Conservation (phyloP, 257 asterid species). For the Fraxinus pennsylvanica region DNA sequence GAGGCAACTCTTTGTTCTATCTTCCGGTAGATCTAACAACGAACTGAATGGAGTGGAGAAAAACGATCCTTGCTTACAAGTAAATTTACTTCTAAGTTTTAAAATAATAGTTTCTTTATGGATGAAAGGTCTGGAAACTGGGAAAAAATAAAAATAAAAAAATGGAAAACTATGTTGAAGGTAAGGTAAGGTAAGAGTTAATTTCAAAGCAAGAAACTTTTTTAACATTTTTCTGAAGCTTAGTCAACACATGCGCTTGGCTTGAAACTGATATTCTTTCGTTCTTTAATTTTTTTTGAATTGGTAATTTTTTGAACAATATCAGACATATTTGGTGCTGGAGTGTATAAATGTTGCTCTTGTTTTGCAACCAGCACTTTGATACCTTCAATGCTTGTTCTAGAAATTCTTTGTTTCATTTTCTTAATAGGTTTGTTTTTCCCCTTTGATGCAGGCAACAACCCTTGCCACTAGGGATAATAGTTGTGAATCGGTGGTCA, state of each 20-base stretch:
- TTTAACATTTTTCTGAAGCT: not conserved
- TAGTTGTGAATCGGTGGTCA: constrained; percentile 95
- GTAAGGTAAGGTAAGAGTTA: not conserved
- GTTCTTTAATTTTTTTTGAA: not conserved
- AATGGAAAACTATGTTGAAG: not conserved
- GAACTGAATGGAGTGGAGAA: not conserved
- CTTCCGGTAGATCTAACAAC: not conserved
- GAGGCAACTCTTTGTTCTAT: not conserved
- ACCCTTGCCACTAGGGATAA: constrained; percentile 83
- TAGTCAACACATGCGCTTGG: not conserved
- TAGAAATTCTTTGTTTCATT: not conserved
- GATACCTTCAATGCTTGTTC: not conserved
- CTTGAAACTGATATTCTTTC: not conserved
- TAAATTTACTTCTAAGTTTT: not conserved
- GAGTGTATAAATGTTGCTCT: not conserved
- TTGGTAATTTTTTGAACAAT: not conserved
- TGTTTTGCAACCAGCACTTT: not conserved
- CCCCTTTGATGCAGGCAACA: constrained; percentile 46
- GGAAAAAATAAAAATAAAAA: too few species aligned
- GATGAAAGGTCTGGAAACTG: not conserved
- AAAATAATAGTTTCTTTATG: not conserved
- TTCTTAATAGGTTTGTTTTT: not conserved
- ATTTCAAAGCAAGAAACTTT: not conserved
- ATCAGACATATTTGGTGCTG: not conserved
- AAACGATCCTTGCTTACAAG: not conserved